phyloP scores from a whole-genome alignment of 2,329 filamentous ascomycete genomes.

The Raffaelea ambrosiae region DNA sequence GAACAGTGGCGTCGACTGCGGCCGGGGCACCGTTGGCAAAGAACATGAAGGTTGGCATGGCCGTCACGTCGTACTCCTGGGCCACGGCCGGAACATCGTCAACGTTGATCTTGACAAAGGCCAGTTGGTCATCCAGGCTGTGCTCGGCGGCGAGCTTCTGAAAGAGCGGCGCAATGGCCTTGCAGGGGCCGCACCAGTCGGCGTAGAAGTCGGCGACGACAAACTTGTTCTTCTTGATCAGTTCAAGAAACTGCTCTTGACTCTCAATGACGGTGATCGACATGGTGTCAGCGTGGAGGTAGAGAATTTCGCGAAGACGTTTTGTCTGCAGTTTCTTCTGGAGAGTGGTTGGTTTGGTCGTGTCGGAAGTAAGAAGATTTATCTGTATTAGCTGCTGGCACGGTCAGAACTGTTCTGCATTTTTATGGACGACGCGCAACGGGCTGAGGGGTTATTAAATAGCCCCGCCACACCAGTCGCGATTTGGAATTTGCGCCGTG shows the following conservation, averaged over 20 bases:
- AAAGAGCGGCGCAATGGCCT: slow-evolving; percentile 48
- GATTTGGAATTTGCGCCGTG: too few relatives aligned
- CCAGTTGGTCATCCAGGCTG: slow-evolving; percentile 30
- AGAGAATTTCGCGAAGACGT: too few relatives aligned
- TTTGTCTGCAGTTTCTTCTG: too few relatives aligned
- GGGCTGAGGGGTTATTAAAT: too few relatives aligned
- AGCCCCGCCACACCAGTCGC: too few relatives aligned
- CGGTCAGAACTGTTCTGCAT: too few relatives aligned
- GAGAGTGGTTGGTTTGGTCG: not conserved
- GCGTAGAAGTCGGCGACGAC: slow-evolving; percentile 51
- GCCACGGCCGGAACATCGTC: slow-evolving; percentile 44
- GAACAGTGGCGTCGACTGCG: slow-evolving; percentile 18
- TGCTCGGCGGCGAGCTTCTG: slow-evolving; percentile 33
- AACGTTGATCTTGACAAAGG: slow-evolving; percentile 53
- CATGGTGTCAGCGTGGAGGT: slow-evolving; percentile 5
- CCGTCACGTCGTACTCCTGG: slow-evolving; percentile 38
- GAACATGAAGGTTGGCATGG: slow-evolving; percentile 53
- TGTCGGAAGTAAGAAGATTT: not conserved
- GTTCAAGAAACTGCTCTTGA: slow-evolving; percentile 37
- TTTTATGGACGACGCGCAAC: too few relatives aligned
- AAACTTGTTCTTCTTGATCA: slow-evolving; percentile 38
- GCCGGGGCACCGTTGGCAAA: slow-evolving; percentile 45
- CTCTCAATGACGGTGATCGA: slow-evolving; percentile 29
- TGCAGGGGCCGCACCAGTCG: slow-evolving; percentile 54
- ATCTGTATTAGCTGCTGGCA: too few relatives aligned